Percentiles rank a stretch among this genome's conserved stretches.
Conservation (phyloP, 441 rosid species). For the Bocquillonia castaneifolia region DNA sequence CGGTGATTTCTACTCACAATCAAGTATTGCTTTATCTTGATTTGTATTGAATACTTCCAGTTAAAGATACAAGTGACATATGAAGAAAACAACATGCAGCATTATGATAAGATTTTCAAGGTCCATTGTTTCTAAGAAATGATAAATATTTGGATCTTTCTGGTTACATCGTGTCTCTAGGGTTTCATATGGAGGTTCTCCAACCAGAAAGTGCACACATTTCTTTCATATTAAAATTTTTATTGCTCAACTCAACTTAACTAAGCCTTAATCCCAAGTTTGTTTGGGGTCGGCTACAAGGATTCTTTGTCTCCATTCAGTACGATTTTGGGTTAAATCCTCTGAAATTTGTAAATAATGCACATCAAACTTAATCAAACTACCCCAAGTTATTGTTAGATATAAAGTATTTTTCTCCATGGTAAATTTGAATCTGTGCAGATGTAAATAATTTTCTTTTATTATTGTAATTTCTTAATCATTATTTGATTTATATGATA, state of each 20-base stretch:
- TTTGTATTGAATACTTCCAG: background rate
- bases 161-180: background rate
- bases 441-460: background rate
- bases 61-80: background rate
- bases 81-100: background rate
- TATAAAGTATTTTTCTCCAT: no score
- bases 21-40: background rate
- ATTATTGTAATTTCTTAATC: background rate
- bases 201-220: no score
- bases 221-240: no score
- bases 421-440: background rate
- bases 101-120: background rate
- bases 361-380: no score
- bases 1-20: background rate
- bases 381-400: no score
- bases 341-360: no score
- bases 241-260: no score
- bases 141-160: background rate
- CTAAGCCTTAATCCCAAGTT: no score
- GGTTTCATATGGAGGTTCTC: background rate
- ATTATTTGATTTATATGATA: constrained; percentile 5
- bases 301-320: no score
- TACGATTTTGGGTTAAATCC: no score
- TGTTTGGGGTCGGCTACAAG: no score
- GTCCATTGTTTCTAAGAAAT: background rate